phyloP scores from a whole-genome alignment of 371 early-diverging fungal genomes.

The Zancudomyces culisetae region DNA sequence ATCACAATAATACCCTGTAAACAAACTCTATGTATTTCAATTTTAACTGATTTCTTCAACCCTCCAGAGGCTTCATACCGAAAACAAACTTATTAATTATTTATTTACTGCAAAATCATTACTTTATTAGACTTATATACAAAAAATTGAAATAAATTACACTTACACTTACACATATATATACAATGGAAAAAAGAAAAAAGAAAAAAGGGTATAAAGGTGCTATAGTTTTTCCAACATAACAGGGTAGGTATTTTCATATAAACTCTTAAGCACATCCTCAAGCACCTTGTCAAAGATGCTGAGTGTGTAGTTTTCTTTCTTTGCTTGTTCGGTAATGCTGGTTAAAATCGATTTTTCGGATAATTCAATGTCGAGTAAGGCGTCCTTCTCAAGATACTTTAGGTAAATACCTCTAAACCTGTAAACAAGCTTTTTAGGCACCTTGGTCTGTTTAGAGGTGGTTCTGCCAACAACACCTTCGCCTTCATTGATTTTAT shows the following conservation, averaged over 20 bases:
- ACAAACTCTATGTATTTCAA: too few relatives aligned
- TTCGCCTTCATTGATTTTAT: not conserved
- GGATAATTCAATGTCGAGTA: not conserved
- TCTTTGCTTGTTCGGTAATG: not conserved
- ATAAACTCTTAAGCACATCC: slow-evolving; percentile 2
- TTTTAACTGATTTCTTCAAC: too few relatives aligned
- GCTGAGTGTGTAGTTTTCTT: not conserved
- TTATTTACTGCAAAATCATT: too few relatives aligned
- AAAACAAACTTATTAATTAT: too few relatives aligned
- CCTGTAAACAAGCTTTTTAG: not conserved
- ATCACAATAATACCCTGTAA: too few relatives aligned
- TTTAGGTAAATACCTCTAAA: slow-evolving; percentile 1
- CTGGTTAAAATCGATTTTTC: not conserved
- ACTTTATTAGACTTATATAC: too few relatives aligned
- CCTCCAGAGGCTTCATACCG: too few relatives aligned
- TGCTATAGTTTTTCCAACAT: slow-evolving; percentile 1
- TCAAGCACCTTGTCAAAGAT: slow-evolving; percentile 4
- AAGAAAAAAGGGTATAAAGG: too few relatives aligned
- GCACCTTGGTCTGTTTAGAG: not conserved
- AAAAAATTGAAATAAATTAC: too few relatives aligned
- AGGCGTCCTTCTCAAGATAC: slow-evolving; percentile 1
- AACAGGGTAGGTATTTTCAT: slow-evolving; percentile 3
- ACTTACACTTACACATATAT: too few relatives aligned
- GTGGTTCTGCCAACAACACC: not conserved
- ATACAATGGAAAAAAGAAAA: too few relatives aligned